Percentiles rank a stretch among this genome's conserved stretches.
phyloP scores from a whole-genome alignment of 1,139 yeast genomes.

The Hansenula lynferdii region DNA sequence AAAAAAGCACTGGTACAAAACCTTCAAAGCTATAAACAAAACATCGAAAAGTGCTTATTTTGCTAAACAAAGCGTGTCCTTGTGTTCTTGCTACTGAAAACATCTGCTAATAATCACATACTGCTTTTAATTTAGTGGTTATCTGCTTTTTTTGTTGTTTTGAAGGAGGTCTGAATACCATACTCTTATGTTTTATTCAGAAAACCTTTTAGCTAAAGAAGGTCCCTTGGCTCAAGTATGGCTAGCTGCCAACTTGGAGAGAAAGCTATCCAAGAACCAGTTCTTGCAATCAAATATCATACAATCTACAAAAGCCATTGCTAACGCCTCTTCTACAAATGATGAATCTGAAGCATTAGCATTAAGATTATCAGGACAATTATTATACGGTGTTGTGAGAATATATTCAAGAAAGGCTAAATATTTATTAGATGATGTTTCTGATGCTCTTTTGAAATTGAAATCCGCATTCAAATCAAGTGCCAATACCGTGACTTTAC shows the following conservation, averaged over 20 bases:
- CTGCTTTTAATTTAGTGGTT: not conserved
- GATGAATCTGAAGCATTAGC: slow-evolving; percentile 51
- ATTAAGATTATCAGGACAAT: slow-evolving; percentile 80
- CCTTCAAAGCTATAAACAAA: too few relatives aligned
- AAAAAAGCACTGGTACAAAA: too few relatives aligned
- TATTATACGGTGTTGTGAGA: slow-evolving; percentile 82
- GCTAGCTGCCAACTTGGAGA: slow-evolving; percentile 89
- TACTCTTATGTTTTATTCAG: slow-evolving; percentile 40
- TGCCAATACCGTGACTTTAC: slow-evolving; percentile 35
- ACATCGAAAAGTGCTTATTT: too few relatives aligned
- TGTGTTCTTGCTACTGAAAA: not conserved
- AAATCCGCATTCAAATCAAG: slow-evolving; percentile 65
- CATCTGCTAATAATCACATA: not conserved
- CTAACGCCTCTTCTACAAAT: slow-evolving; percentile 26
- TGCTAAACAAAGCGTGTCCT: not conserved
- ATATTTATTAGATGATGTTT: slow-evolving; percentile 79
- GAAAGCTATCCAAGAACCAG: slow-evolving; percentile 73
- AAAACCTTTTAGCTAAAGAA: slow-evolving; percentile 50
- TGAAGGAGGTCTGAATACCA: too few relatives aligned
- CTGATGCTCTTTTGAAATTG: slow-evolving; percentile 68
- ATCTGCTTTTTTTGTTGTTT: too few relatives aligned
- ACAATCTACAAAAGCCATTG: slow-evolving; percentile 58
- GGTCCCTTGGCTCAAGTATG: slow-evolving; percentile 90
- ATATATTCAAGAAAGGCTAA: slow-evolving; percentile 86
- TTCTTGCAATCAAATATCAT: slow-evolving; percentile 67